Evolutionary conservation across 2,329 filamentous ascomycete genomes (phyloP).

Genomic region (Exophiala viscosa): DNA sequence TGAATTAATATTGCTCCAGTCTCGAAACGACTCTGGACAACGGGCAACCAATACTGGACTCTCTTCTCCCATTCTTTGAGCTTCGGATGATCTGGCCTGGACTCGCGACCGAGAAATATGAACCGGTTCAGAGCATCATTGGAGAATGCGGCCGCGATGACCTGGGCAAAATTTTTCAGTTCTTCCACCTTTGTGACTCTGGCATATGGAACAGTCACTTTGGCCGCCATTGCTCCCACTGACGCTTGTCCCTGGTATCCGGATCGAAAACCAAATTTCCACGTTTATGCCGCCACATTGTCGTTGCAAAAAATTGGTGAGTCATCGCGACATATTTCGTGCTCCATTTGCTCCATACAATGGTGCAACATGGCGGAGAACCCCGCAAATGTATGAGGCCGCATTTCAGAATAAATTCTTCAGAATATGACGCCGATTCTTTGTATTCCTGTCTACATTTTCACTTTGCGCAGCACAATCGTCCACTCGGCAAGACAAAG

Average conservation of each 20-base stretch:
- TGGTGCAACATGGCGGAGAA: no score
- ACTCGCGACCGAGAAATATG: conserved; percentile 16
- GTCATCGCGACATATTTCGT: no score
- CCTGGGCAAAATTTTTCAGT: conserved; percentile 6
- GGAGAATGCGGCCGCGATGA: conserved; percentile 13
- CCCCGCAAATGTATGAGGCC: no score
- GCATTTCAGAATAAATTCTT: no score
- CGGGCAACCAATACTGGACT: conserved; percentile 12
- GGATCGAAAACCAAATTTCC: neutral
- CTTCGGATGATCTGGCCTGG: conserved; percentile 17
- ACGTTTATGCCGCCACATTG: no score
- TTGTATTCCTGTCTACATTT: no score
- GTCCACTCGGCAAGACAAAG: no score
- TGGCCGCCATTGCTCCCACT: neutral
- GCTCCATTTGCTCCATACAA: no score
- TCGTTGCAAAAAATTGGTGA: no score
- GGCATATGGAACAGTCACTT: neutral
- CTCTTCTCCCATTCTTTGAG: conserved; percentile 1
- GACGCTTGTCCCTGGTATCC: neutral
- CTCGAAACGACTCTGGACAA: conserved; percentile 8
- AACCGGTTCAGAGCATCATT: conserved; percentile 19
- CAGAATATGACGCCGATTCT: no score
- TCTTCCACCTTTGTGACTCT: neutral
- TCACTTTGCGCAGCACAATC: no score
- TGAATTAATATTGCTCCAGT: conserved; percentile 12